phyloP scores from a whole-genome alignment of 768 basidiomycete species.

The Pisolithus microcarpus region DNA sequence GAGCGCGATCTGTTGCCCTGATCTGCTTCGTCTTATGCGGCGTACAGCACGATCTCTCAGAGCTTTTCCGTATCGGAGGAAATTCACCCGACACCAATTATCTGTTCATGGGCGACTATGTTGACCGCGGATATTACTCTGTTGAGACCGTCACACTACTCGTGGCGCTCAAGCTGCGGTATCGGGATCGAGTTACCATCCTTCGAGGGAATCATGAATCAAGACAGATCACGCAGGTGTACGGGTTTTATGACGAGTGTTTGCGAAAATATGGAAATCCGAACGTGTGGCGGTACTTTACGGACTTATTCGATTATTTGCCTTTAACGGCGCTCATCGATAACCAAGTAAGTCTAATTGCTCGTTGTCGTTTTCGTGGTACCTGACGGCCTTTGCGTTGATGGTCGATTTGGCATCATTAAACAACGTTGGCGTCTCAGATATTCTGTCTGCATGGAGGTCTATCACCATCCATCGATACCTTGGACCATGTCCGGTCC shows the following conservation, averaged over 20 bases:
- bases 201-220: constrained; percentile 98
- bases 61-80: constrained; percentile 97
- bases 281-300: constrained; percentile 99
- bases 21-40: constrained; percentile 14
- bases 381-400: background rate
- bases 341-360: constrained; percentile 75
- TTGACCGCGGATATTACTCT: constrained; percentile 98
- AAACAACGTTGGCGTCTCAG: constrained; percentile 33
- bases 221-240: constrained; percentile 99
- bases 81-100: constrained; percentile 99
- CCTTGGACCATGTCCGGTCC: constrained; percentile 96
- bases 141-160: constrained; percentile 98
- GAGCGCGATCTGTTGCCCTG: constrained; percentile 17
- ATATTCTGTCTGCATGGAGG: constrained; percentile 99
- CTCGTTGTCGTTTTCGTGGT: background rate
- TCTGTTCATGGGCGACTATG: constrained; percentile 99
- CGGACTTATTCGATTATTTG: constrained; percentile 96
- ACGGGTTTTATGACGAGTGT: constrained; percentile 99
- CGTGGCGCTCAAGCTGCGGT: constrained; percentile 94
- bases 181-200: constrained; percentile 97
- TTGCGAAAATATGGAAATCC: constrained; percentile 99
- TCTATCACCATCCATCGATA: constrained; percentile 97
- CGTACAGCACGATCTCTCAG: constrained; percentile 93
- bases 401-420: background rate
- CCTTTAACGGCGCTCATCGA: constrained; percentile 97